Evolutionary conservation across 2,329 filamentous ascomycete species (phyloP).

Genomic region (Hymenoscyphus scutula): DNA sequence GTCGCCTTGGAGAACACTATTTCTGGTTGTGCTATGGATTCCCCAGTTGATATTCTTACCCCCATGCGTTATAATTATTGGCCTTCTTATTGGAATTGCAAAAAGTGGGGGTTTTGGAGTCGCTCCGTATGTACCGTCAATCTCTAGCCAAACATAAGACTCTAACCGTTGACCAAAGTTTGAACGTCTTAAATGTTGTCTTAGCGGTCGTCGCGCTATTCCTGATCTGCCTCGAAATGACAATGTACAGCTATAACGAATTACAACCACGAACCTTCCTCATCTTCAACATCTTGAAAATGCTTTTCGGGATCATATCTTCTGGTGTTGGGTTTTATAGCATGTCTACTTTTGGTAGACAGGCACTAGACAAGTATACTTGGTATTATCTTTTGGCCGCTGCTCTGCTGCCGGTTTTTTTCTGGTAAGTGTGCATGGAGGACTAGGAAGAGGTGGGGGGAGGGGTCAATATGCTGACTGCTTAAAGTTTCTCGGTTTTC

Average conservation of each 20-base stretch:
- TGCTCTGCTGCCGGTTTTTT: neutral
- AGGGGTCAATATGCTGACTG: too few species aligned
- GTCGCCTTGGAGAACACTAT: neutral
- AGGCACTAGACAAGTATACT: too few species aligned
- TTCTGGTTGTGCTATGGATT: neutral
- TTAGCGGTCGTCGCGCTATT: neutral
- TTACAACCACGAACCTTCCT: slow-evolving; percentile 1
- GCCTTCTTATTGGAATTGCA: slow-evolving; percentile 2
- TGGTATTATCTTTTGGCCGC: neutral
- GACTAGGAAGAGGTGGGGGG: too few species aligned
- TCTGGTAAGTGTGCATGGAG: neutral
- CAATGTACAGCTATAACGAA: neutral
- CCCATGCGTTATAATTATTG: neutral
- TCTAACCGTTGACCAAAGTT: neutral
- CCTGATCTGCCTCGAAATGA: slow-evolving; percentile 10
- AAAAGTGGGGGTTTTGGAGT: neutral
- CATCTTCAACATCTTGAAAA: neutral
- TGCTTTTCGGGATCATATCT: neutral
- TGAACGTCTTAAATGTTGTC: slow-evolving; percentile 8
- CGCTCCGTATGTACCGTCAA: slow-evolving; percentile 1
- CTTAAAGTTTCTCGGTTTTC: too few species aligned
- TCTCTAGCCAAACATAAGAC: neutral
- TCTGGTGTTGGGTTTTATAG: neutral
- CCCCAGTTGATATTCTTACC: neutral
- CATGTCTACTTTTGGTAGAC: neutral